phyloP scores from a whole-genome alignment of 176 grass and related monocot species.

The Triticum monococcum region DNA sequence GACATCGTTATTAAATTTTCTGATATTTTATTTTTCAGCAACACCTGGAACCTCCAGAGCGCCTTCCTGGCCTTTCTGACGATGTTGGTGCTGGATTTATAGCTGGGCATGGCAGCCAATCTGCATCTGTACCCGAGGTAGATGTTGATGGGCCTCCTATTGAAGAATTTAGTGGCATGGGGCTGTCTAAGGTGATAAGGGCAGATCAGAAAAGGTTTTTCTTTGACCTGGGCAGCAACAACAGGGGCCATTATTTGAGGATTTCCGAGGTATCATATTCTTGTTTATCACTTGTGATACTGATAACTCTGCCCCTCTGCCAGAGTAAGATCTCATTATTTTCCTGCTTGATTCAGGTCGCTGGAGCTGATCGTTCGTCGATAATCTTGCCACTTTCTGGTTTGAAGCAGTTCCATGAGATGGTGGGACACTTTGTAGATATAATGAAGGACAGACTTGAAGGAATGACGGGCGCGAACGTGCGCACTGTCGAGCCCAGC shows the following conservation, averaged over 20 bases:
- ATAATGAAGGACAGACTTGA: constrained; percentile 97
- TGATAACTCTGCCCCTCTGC: background rate
- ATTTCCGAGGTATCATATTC: constrained; percentile 77
- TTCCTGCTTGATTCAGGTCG: constrained; percentile 56
- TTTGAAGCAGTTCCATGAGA: constrained; percentile 98
- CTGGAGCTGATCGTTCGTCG: constrained; percentile 89
- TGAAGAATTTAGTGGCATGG: constrained; percentile 83
- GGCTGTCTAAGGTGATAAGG: constrained; percentile 95
- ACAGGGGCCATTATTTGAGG: constrained; percentile 91
- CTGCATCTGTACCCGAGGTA: constrained; percentile 66
- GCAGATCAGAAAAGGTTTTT: constrained; percentile 98
- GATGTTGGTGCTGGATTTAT: constrained; percentile 99
- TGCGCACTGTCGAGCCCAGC: constrained; percentile 69
- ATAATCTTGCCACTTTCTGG: constrained; percentile 95
- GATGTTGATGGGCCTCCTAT: constrained; percentile 72
- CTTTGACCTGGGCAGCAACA: constrained; percentile 96
- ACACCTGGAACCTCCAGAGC: constrained; percentile 83
- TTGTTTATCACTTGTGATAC: background rate
- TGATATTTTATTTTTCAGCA: constrained; percentile 44
- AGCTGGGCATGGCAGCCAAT: constrained; percentile 75
- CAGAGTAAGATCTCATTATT: constrained; percentile 11
- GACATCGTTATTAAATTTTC: background rate
- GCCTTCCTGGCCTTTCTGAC: constrained; percentile 84
- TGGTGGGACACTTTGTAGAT: constrained; percentile 98
- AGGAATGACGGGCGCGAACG: constrained; percentile 74